Evolutionary conservation across 495 filamentous ascomycete species (phyloP).

Genomic region (Hypoxylon subgilvum): DNA sequence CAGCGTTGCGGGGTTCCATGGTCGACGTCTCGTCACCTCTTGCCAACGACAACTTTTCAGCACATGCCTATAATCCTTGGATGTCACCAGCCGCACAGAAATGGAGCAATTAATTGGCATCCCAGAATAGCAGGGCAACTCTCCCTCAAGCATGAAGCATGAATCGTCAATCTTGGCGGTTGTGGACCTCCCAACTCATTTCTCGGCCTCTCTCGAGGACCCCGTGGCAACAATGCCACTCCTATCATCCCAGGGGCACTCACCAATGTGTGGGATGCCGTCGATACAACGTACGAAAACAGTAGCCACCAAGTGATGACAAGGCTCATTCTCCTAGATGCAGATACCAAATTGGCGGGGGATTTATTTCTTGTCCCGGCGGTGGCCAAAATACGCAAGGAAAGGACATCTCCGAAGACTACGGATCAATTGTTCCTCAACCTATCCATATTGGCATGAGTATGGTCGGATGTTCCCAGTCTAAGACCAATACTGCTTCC

Average conservation of each 20-base stretch:
- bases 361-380: conserved; percentile 20
- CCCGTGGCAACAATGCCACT: conserved; percentile 1
- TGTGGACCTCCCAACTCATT: conserved; percentile 7
- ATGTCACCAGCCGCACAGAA: conserved; percentile 39
- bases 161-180: conserved; percentile 15
- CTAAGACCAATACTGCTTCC: conserved; percentile 9
- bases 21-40: conserved; percentile 37
- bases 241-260: conserved; percentile 5
- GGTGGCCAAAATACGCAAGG: conserved; percentile 15
- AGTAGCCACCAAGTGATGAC: conserved; percentile 15
- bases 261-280: conserved; percentile 14
- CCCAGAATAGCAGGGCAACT: conserved; percentile 1
- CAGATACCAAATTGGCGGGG: conserved; percentile 17
- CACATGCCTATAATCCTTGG: conserved; percentile 37
- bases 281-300: conserved; percentile 9
- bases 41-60: conserved; percentile 33
- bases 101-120: conserved; percentile 38
- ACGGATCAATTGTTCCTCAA: conserved; percentile 14
- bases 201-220: conserved; percentile 10
- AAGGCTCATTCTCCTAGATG: conserved; percentile 20
- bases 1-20: conserved; percentile 39
- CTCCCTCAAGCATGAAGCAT: conserved; percentile 1
- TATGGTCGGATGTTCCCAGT: conserved; percentile 10
- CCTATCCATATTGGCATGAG: background rate
- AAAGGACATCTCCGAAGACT: conserved; percentile 7